These are phyloP conservation scores for Abelmoschus esculentus DNA, from an alignment of 345 rosid species.

Conservation along the genomic window DNA sequence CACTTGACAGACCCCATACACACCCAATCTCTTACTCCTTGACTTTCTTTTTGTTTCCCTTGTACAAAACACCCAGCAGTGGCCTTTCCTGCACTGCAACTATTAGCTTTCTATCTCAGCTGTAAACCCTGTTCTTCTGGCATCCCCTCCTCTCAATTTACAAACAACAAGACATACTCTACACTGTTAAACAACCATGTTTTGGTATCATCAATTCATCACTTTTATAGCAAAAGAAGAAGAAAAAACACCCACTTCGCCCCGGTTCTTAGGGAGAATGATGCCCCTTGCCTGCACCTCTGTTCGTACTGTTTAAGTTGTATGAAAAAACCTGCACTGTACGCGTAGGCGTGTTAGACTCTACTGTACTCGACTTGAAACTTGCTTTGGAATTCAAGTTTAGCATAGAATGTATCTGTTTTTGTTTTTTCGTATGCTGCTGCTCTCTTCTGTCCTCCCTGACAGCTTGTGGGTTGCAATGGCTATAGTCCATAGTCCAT, in stretches of 20 bases:
- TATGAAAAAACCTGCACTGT: too few species aligned
- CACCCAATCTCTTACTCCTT: constrained; percentile 18
- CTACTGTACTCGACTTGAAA: neutral
- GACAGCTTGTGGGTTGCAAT: neutral
- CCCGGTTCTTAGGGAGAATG: neutral
- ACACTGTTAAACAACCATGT: neutral
- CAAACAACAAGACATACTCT: neutral
- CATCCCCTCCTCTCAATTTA: neutral
- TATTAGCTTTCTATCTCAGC: neutral
- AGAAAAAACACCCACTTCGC: neutral
- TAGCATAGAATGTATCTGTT: neutral
- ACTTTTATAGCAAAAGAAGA: neutral
- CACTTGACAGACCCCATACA: constrained; percentile 25
- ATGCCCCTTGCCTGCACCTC: neutral
- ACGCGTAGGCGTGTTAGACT: neutral
- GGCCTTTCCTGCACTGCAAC: neutral
- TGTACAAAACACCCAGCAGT: constrained; percentile 1
- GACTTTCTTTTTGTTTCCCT: constrained; percentile 4
- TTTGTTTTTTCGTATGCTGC: neutral
- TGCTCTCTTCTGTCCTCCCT: constrained; percentile 4
- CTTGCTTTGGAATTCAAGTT: neutral
- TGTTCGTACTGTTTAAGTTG: neutral
- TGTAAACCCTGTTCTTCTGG: neutral
- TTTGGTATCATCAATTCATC: neutral
- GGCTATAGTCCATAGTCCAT: neutral